Percentiles rank a stretch among this genome's conserved stretches.
phyloP scores from a whole-genome alignment of 2,329 filamentous ascomycete genomes.

The Didymella segeticola region DNA sequence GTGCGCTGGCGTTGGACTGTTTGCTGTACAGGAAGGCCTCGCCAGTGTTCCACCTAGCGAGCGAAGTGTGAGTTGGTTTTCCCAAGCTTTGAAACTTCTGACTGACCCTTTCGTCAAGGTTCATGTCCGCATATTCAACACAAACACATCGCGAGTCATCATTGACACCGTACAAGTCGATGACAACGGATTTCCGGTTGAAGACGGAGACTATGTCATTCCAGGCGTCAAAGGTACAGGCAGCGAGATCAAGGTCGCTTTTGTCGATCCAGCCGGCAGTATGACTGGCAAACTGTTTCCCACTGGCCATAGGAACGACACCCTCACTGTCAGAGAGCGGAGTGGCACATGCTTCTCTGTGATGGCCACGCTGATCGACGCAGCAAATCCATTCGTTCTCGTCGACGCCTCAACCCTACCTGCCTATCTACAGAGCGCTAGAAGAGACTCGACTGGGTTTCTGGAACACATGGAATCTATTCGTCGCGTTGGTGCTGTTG shows the following conservation, averaged over 20 bases:
- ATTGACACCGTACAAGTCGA: conserved; percentile 61
- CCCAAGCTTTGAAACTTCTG: background rate
- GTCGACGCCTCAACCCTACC: conserved; percentile 61
- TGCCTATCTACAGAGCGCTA: conserved; percentile 53
- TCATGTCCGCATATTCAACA: conserved; percentile 68
- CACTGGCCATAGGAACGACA: conserved; percentile 62
- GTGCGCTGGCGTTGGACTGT: conserved; percentile 70
- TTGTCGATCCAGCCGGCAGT: conserved; percentile 67
- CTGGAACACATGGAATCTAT: conserved; percentile 63
- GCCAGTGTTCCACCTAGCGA: conserved; percentile 44
- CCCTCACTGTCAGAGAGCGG: conserved; percentile 42
- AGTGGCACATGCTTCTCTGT: conserved; percentile 46
- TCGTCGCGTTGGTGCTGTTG: conserved; percentile 60
- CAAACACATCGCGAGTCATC: conserved; percentile 69
- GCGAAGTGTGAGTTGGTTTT: conserved; percentile 14
- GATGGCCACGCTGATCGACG: conserved; percentile 64
- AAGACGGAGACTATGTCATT: conserved; percentile 64
- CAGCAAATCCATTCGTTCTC: conserved; percentile 69
- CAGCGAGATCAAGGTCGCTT: conserved; percentile 65
- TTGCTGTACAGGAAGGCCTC: conserved; percentile 63
- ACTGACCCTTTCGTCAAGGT: conserved; percentile 18
- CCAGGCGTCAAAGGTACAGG: conserved; percentile 68
- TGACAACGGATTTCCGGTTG: conserved; percentile 49
- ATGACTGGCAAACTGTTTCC: conserved; percentile 67
- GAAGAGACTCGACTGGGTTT: conserved; percentile 50